A percentile compares a stretch with the other conserved stretches of the same genome.
Evolutionary conservation across 208 protist species (phyloP).

Genomic region (Zelonia costaricensis): DNA sequence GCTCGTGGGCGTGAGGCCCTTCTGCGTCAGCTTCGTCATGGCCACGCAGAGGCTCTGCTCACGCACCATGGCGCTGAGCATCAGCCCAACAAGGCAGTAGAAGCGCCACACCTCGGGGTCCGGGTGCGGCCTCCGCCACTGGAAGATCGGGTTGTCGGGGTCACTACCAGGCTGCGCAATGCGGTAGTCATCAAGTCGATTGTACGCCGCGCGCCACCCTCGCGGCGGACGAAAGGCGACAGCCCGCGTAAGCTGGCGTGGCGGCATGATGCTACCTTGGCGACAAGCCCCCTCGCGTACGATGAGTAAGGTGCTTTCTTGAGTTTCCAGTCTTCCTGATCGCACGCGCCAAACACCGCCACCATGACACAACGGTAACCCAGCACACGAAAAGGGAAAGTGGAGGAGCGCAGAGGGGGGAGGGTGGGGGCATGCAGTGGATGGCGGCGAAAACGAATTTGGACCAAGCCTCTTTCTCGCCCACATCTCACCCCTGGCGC

Average conservation of each 20-base stretch:
- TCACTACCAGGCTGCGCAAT: not conserved
- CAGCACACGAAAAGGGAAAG: too few species aligned
- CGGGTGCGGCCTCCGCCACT: not conserved
- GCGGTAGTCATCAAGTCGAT: not conserved
- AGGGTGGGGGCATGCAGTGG: too few species aligned
- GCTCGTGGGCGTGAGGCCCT: constrained; percentile 23
- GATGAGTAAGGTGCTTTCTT: too few species aligned
- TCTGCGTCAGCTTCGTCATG: constrained; percentile 52
- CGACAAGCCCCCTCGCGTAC: too few species aligned
- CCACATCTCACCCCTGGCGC: too few species aligned
- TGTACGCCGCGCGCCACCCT: not conserved
- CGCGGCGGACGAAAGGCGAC: constrained; percentile 11
- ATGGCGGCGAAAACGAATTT: too few species aligned
- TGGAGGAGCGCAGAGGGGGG: too few species aligned
- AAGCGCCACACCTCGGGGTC: constrained; percentile 57
- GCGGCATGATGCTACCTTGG: too few species aligned
- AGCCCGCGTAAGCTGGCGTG: not conserved
- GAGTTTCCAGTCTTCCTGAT: too few species aligned
- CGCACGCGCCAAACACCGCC: too few species aligned
- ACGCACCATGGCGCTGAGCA: constrained; percentile 89
- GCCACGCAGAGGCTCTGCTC: constrained; percentile 83
- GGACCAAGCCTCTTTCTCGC: too few species aligned
- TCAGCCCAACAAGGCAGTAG: constrained; percentile 83
- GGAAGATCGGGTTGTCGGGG: not conserved
- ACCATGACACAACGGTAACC: too few species aligned